Evolutionary conservation across 257 asterid species (phyloP).

Genomic region (Nicotiana tomentosiformis): DNA sequence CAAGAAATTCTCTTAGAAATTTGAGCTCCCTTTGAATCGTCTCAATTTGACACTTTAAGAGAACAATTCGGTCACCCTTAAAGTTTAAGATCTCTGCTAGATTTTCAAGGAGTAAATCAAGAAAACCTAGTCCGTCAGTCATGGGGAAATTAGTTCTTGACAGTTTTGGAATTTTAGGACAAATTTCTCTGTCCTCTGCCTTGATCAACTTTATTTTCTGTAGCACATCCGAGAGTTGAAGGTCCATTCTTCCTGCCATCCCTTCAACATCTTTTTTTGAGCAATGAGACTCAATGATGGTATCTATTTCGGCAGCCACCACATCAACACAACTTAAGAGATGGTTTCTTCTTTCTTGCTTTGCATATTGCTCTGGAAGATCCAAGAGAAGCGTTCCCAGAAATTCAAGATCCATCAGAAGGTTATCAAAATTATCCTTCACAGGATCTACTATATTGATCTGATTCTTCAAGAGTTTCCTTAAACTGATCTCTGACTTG

Average conservation of each 20-base stretch:
- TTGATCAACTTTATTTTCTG: neutral
- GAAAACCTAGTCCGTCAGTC: neutral
- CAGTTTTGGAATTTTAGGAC: neutral
- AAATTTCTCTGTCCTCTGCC: neutral
- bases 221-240: neutral
- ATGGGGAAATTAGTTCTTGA: neutral
- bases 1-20: neutral
- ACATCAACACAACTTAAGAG: neutral
- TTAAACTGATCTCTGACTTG: neutral
- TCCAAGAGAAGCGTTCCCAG: neutral
- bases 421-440: neutral
- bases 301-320: neutral
- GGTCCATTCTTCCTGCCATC: neutral
- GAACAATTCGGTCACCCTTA: neutral
- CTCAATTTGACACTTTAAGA: neutral
- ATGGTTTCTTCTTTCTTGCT: neutral
- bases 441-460: neutral
- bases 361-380: neutral
- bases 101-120: neutral
- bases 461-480: neutral
- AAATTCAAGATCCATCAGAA: neutral
- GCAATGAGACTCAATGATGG: neutral
- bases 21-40: neutral
- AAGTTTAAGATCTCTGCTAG: neutral
- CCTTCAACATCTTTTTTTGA: neutral